phyloP scores from a whole-genome alignment of 495 filamentous ascomycete genomes.

The Hyaloscypha hepaticicola region DNA sequence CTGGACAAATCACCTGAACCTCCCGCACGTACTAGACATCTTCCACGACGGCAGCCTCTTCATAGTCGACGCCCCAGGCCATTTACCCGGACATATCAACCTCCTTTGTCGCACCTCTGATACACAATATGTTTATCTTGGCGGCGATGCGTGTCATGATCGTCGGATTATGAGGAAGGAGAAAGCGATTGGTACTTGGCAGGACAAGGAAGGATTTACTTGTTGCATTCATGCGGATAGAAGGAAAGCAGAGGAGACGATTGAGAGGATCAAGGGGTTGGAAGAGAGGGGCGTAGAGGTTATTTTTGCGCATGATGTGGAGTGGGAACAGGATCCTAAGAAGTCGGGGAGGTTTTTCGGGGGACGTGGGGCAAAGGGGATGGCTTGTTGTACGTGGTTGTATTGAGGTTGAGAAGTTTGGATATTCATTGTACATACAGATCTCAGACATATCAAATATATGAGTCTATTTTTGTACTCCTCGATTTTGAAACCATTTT shows the following conservation, averaged over 20 bases:
- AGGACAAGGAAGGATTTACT: neutral
- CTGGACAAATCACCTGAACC: neutral
- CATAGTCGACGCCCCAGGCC: neutral
- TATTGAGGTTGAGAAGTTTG: neutral
- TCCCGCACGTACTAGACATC: neutral
- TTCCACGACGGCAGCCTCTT: neutral
- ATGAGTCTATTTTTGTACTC: neutral
- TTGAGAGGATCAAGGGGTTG: neutral
- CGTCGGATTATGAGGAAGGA: neutral
- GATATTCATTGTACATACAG: neutral
- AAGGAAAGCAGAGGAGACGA: neutral
- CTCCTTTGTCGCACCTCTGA: neutral
- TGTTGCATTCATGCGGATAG: neutral
- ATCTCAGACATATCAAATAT: neutral
- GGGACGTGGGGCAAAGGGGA: neutral
- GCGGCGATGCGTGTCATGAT: neutral
- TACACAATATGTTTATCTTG: neutral
- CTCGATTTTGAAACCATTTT: too few species aligned
- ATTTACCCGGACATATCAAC: neutral
- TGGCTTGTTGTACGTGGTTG: neutral
- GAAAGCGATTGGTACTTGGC: neutral
- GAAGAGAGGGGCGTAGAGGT: neutral
- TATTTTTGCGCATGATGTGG: neutral
- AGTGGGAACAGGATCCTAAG: neutral
- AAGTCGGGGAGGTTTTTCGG: neutral